A percentile compares a stretch with the other conserved stretches of the same genome.
These are phyloP conservation scores for Striga asiatica DNA, from an alignment of 257 asterid species.

Conservation along the genomic window DNA sequence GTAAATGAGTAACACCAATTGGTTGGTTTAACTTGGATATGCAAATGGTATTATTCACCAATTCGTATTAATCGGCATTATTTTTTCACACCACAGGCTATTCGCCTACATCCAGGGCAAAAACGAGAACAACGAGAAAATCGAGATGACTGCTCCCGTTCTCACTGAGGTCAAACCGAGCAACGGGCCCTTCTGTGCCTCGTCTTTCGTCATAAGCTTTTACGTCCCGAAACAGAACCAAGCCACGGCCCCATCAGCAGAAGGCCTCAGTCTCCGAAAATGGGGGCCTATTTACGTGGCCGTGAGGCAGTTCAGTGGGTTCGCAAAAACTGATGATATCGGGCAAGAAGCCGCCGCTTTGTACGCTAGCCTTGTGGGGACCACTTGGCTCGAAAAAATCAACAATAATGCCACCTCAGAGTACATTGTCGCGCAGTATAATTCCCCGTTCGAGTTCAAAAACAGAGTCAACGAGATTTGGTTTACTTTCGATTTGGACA, in stretches of 20 bases:
- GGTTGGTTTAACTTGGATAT: too few relatives aligned
- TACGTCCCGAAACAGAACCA: conserved; percentile 69
- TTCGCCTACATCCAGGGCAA: conserved; percentile 70
- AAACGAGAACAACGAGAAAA: conserved; percentile 32
- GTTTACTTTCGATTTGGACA: conserved; percentile 41
- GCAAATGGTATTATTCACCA: too few relatives aligned
- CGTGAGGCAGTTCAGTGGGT: conserved; percentile 70
- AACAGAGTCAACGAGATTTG: conserved; percentile 74
- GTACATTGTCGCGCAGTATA: conserved; percentile 69
- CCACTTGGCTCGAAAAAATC: conserved; percentile 50
- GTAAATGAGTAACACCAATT: too few relatives aligned
- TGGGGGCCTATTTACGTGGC: conserved; percentile 63
- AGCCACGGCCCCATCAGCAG: conserved; percentile 50
- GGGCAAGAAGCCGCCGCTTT: conserved; percentile 60
- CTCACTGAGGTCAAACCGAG: conserved; percentile 58
- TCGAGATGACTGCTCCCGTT: conserved; percentile 90
- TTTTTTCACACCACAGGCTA: conserved; percentile 33
- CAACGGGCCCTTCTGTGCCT: conserved; percentile 76
- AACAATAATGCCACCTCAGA: conserved; percentile 24
- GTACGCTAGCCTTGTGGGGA: conserved; percentile 41
- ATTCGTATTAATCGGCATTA: too few relatives aligned
- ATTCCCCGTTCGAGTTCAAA: conserved; percentile 68
- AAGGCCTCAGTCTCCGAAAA: conserved; percentile 47
- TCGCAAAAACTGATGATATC: conserved; percentile 35
- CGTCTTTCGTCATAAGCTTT: conserved; percentile 62